A percentile compares a stretch with the other conserved stretches of the same genome.
Evolutionary conservation across 768 basidiomycete genomes (phyloP).

Genomic region (Pleurotus pulmonarius): DNA sequence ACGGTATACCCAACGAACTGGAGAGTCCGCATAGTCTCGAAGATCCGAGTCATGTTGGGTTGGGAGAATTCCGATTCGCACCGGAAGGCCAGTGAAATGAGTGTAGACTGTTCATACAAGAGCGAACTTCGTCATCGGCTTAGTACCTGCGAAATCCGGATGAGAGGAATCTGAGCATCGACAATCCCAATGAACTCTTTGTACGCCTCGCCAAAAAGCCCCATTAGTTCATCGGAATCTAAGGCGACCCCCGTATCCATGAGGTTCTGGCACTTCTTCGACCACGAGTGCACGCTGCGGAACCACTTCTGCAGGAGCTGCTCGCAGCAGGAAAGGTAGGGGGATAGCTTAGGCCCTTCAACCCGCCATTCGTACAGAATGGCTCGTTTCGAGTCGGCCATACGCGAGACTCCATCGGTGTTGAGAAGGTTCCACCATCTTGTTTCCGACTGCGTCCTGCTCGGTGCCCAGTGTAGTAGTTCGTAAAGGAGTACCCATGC

Average conservation of each 20-base stretch:
- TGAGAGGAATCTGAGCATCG: neutral
- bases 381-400: neutral
- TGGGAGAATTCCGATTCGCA: too few species aligned
- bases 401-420: neutral
- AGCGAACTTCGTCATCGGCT: too few species aligned
- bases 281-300: neutral
- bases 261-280: neutral
- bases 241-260: neutral
- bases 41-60: too few species aligned
- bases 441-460: neutral
- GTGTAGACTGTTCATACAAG: too few species aligned
- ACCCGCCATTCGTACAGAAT: neutral
- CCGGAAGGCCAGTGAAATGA: too few species aligned
- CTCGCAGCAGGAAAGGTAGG: neutral
- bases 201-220: neutral
- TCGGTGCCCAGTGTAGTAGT: neutral
- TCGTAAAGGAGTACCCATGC: slow-evolving; percentile 9
- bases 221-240: neutral
- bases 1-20: too few species aligned
- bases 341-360: neutral
- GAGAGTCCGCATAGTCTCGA: too few species aligned
- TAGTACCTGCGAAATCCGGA: neutral
- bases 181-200: neutral
- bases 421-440: neutral
- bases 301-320: neutral